Base-by-base conservation (phyloP, 2,329 filamentous ascomycete species). In the Pyrenophora graminea region DNA sequence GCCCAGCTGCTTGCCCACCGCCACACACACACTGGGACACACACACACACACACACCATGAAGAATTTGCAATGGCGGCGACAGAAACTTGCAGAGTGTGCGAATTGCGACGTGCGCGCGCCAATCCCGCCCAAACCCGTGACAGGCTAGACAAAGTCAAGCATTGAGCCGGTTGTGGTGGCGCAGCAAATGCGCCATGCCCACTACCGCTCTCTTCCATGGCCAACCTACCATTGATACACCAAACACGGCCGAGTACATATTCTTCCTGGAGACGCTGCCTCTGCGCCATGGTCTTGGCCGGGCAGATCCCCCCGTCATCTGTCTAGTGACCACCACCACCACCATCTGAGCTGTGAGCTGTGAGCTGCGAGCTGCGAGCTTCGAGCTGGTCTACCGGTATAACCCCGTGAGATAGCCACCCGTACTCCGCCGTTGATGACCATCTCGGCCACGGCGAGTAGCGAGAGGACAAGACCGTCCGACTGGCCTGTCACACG, bases 131-230 rank as follows among this genome's bases (percentile, higher is more conserved):
- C 18, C 37, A 51, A 34, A 36, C 19, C 32, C 32, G 49, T n/a
- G 39, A 32, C 39, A 10, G 44, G 43, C 49, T 51, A 48, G 49
- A 42, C 49, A 23, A 23, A n/a, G 19, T 34, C 27, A 19, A 48
- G 49, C 27, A 39, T 47, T 25, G 39, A 48, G 43, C 49, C 49
- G 49, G 38, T 33, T 17, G 49, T 52, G 49, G 49, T 48, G 49
- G 49, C 49, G 49, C 49, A 52, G 49, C 45, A 17, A 38, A 37
- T 33, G 25, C 37, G 45, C 39, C 32, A 30, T 34, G 41, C 21
- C 18, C 36, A 38, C 41, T 9, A 19, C 37, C 42, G 40, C 39
- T 19, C 21, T 34, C 39, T 13, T 36, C 10, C 37, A 45, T n/a
- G 4, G 18, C 44, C n/a, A 51, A 36, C 48, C 30, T 31, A 36